Base-by-base conservation (phyloP, 2,329 filamentous ascomycete species). In the Fusarium pseudoanthophilum region DNA sequence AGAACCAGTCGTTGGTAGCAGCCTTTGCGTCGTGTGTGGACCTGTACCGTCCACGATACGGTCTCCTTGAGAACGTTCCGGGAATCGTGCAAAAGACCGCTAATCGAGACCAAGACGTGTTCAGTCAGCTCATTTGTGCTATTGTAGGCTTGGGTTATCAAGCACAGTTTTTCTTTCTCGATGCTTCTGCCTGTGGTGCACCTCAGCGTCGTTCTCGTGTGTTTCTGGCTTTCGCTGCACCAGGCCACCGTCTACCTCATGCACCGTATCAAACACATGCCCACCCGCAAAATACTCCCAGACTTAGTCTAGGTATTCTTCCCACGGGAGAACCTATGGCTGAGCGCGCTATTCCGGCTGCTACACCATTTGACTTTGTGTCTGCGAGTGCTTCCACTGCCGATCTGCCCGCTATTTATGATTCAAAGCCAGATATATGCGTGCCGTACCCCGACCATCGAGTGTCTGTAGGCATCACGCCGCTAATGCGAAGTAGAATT, bases 71-170 rank as follows among this genome's bases (percentile, higher is more conserved):
- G 79, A 97, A 97, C 73, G 94, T 97, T 0, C 82, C 88, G 0
- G 85, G 83, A 0, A 93, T 95, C 82, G 87, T 92, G 0, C 86
- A 83, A 52, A 82, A 83, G 24, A 83, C 80, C 24, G 76, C 78
- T 11, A 82, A 80, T 37, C 82, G 86, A 21, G 82, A 86, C 8
- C 85, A 92, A 26, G 93, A 93, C 65, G 88, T 93, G 0, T 90
- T 95, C 58, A 91, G 90, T 3, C 93, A 95, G 73, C 84, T 96
- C 0, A 85, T 96, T 15, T 93, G 92, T 70, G 87, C 90, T 2
- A 82, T 96, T 1, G 91, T 95, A 0, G 92, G 91, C 0, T 85
- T 96, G 71, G 93, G 93, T 0, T 97, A 96, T 73, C 93, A 97
- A 77, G 84, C 90, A 0, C 88, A 92, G 45, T 87, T 93, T 42